Conservation (phyloP, 1,284 basidiomycete genomes). For the Microbotryomycetes sp. region DNA sequence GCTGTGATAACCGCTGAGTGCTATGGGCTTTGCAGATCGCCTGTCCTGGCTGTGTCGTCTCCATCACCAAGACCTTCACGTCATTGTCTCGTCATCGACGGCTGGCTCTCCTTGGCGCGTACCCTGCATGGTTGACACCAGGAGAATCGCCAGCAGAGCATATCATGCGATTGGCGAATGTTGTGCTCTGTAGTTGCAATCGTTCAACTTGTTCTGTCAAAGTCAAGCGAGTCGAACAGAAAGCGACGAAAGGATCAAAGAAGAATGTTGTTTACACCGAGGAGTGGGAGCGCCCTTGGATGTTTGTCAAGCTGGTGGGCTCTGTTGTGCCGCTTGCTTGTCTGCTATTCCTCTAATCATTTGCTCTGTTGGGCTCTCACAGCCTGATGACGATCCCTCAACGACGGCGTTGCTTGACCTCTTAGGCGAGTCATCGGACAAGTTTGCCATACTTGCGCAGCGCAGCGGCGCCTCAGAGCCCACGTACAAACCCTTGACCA, state of each 20-base stretch:
- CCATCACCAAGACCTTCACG: slow-evolving; percentile 11
- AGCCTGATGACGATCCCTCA: slow-evolving; percentile 15
- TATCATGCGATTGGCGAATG: slow-evolving; percentile 15
- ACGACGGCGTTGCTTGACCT: slow-evolving; percentile 9
- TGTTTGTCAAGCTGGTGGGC: slow-evolving; percentile 28
- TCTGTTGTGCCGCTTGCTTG: neutral
- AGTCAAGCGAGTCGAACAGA: slow-evolving; percentile 26
- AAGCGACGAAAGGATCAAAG: slow-evolving; percentile 5
- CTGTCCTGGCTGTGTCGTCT: slow-evolving; percentile 29
- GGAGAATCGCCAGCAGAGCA: slow-evolving; percentile 14
- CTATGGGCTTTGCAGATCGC: slow-evolving; percentile 13
- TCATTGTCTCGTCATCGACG: slow-evolving; percentile 25
- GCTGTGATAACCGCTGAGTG: neutral
- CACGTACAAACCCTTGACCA: too few relatives aligned
- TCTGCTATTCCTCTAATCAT: rapidly evolving
- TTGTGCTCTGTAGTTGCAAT: slow-evolving; percentile 23
- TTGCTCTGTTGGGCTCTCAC: neutral
- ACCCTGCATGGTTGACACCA: slow-evolving; percentile 17
- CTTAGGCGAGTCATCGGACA: slow-evolving; percentile 1
- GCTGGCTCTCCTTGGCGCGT: slow-evolving; percentile 23
- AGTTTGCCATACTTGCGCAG: slow-evolving; percentile 19
- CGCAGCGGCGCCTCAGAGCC: neutral
- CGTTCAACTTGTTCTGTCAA: slow-evolving; percentile 9
- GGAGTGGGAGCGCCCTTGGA: slow-evolving; percentile 26
- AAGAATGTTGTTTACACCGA: slow-evolving; percentile 25